Base-by-base conservation (phyloP, 805 yeast genomes). In the Schwanniomyces polymorphus region DNA sequence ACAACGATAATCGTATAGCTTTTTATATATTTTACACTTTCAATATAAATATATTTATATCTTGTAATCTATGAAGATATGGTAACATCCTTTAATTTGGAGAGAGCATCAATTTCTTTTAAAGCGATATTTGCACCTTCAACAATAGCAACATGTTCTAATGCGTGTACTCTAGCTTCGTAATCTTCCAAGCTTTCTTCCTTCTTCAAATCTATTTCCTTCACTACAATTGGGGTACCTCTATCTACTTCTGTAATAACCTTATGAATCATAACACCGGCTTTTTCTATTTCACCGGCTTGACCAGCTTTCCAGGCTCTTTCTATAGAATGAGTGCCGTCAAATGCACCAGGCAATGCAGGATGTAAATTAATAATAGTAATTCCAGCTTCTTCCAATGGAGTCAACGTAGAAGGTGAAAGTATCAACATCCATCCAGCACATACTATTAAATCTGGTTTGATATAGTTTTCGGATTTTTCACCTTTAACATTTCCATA, bases 341-440 rank as follows among this genome's bases (percentile, higher is more conserved):
- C 98, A 73, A 92, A 94, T 5, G 91, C 91, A 25, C 97, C 97
- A 1, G 99, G 99, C 49, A 94, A 80, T 0, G 99, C 98, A 5
- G 99, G 99, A 64, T 94, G 99, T 50, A 94, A 73, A 61, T 94
- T 94, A 59, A 94, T 91, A 52, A 94, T 91, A 31, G 91, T 88
- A 26, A 91, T 78, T 1, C 77, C 72, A 3, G 76, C 81, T 2
- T 76, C 64, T 43, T 74, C 80, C 28, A 91, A 66, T 3, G 91
- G 91, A 34, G 72, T 68, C 50, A 94, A 74, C 55, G 90, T 91
- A 17, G 81, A 75, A 3, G 89, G 84, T 1, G 97, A 87, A 49
- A 94, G 75, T 48, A 94, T 94, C 44, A 94, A 78, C 91, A 94
- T 85, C 99, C 99, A 94, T 2, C 99, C 99, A 4, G 99, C 99